Evolutionary conservation across 768 basidiomycete species (phyloP), one percentile per base, ranked within the genome.

Genomic region (Hygrophoropsis aurantiaca): DNA sequence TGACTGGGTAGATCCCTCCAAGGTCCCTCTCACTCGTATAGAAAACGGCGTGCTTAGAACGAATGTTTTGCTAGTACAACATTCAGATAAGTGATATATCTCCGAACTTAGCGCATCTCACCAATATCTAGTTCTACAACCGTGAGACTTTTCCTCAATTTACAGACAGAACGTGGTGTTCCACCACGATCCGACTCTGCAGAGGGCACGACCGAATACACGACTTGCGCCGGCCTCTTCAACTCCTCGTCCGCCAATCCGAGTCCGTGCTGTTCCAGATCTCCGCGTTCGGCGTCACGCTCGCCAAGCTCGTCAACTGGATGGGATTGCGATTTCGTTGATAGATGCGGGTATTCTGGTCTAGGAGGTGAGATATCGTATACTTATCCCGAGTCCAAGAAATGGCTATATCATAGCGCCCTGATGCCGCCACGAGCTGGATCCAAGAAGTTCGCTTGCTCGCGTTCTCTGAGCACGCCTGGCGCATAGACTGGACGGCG

Each of bases 241-340:
- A 61, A 53, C 41, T 38, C 61, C 4, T 77, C 75, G 1, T 69
- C 74, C 6, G 59, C 62, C 8, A 46, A 54, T 6, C 78, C 1
- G 42, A 65, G n/a, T 70, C 72, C 0, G 64, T 74, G 0, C 58
- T 80, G 26, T 75, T 80, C 60, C 67, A 79, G 52, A 77, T 80
- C 44, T 64, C 68, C 16, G 72, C 73, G 2, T 77, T 66, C 47
- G 84, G 84, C 18, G 77, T 89, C 9, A 59, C 73, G 2, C 57
- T 80, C 37, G 62, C 75, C 60, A 89, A 90, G 65, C 71, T 89
- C 41, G 80, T 89, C 50, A 85, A 19, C 4, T 15, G 4, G 20
- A 30, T 30, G 27, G 27, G 27, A 3, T 42, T 20, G 40, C 11
- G n/a, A n/a, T n/a, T n/a, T n/a, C n/a, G n/a, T n/a, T n/a, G n/a